Conservation (phyloP, 495 filamentous ascomycete genomes). For the Aspergillus ostianus region DNA sequence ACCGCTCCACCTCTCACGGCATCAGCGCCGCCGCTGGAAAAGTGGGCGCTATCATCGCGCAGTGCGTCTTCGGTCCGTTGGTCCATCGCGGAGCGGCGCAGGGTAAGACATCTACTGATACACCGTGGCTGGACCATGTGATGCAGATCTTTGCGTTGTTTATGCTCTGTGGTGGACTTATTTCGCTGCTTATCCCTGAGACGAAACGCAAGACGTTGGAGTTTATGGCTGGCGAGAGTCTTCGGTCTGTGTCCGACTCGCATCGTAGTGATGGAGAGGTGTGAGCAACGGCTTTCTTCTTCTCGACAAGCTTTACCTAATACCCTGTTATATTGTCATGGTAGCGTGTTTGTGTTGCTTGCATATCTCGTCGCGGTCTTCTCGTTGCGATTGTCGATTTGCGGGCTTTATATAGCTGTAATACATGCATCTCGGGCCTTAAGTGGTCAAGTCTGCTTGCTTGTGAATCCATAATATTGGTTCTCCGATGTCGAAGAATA, state of each 20-base stretch:
- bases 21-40: conserved; percentile 83
- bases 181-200: conserved; percentile 67
- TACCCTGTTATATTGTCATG: no score
- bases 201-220: conserved; percentile 71
- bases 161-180: conserved; percentile 70
- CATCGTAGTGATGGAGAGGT: neutral
- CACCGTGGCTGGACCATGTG: conserved; percentile 75
- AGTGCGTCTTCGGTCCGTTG: conserved; percentile 51
- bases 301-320: no score
- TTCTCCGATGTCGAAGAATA: no score
- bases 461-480: no score
- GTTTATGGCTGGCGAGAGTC: conserved; percentile 48
- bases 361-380: no score
- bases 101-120: conserved; percentile 26
- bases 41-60: conserved; percentile 64
- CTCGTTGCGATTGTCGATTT: no score
- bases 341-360: no score
- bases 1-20: conserved; percentile 80
- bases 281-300: no score
- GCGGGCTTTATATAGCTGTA: no score
- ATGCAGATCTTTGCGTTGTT: conserved; percentile 79
- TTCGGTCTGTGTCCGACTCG: neutral
- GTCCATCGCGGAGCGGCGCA: conserved; percentile 35
- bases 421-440: no score
- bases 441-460: no score